A percentile compares a stretch with the other conserved stretches of the same genome.
Evolutionary conservation across 2,329 filamentous ascomycete genomes (phyloP).

Genomic region (Cladophialophora yegresii): DNA sequence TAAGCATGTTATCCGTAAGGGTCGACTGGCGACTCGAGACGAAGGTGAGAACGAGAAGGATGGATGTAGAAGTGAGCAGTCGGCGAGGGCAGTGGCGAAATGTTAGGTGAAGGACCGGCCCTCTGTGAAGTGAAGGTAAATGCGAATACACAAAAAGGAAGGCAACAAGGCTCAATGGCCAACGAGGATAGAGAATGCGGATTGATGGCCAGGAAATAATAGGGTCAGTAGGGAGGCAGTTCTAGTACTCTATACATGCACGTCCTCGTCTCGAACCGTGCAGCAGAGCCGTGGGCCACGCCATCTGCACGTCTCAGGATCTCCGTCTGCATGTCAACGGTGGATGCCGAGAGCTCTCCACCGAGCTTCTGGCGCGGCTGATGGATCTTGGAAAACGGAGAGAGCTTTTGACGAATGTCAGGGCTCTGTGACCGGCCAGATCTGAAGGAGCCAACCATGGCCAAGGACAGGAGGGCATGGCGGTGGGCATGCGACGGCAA

Average conservation of each 20-base stretch:
- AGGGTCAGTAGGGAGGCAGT: not conserved
- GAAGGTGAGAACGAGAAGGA: conserved; percentile 13
- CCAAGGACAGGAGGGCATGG: conserved; percentile 23
- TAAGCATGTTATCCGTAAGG: conserved; percentile 30
- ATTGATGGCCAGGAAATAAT: conserved; percentile 25
- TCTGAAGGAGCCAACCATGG: conserved; percentile 16
- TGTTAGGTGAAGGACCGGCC: conserved; percentile 29
- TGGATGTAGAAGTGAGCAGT: conserved; percentile 15
- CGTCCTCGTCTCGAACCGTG: conserved; percentile 25
- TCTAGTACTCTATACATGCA: conserved; percentile 14
- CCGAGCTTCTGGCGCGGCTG: conserved; percentile 18
- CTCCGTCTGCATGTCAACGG: conserved; percentile 17
- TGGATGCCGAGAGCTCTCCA: conserved; percentile 19
- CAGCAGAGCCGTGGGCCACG: conserved; percentile 23
- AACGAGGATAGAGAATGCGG: conserved; percentile 27
- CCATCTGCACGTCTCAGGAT: conserved; percentile 34
- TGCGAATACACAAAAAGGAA: conserved; percentile 19
- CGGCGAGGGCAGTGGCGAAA: conserved; percentile 28
- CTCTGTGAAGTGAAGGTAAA: conserved; percentile 23
- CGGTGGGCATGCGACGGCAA: conserved; percentile 11
- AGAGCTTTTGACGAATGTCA: conserved; percentile 23
- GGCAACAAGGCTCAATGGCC: conserved; percentile 24
- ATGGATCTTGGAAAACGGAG: conserved; percentile 23
- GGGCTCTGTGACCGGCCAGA: conserved; percentile 17
- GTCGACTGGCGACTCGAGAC: conserved; percentile 24